Base-by-base conservation (phyloP, 108 stramenopile species). In the Discostella pseudostelligera region DNA sequence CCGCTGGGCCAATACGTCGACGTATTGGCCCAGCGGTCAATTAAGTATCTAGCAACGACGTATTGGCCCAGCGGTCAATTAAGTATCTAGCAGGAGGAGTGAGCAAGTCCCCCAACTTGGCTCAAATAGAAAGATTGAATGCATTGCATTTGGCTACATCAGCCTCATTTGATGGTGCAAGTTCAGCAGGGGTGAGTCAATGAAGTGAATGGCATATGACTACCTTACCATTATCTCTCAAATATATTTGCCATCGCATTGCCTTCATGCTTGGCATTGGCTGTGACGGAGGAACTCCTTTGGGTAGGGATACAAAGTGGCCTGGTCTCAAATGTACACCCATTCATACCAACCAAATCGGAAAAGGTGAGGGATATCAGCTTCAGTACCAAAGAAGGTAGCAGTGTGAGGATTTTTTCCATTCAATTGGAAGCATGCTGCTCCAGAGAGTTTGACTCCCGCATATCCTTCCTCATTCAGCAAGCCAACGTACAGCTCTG, bases 281-380 rank as follows among this genome's bases (percentile, higher is more conserved):
- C 80, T 80, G 22, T 81, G 67, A 25, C 58, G 49, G 4, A 76
- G 39, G 1, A 4, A 8, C 26, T 24, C 72, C 51, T 67, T 58
- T 40, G 25, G 43, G 54, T 58, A 56, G 0, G 29, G 29, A 8
- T 24, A 44, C 13, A 43, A n/a, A 8, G 21, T 21, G 0, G 28
- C n/a, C 17, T 57, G 29, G 9, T 78, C 80, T 4, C 32, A 17
- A 56, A 32, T 78, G 42, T 72, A 76, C 9, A 56, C 17, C 62
- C 62, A 51, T 61, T 78, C 63, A 54, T 80, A 84, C 66, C 65
- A 84, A 9, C 51, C 72, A 56, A 66, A 79, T 24, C 69, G 62
- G 55, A 53, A 54, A 2, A 81, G 13, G 39, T 66, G 59, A 6
- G 70, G 55, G 56, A 81, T 81, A 35, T 81, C 70, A 22, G 56